A percentile compares a stretch with the other conserved stretches of the same genome.
Evolutionary conservation across 179 eudicot species (phyloP).

Genomic region (Spergularia azorica): DNA sequence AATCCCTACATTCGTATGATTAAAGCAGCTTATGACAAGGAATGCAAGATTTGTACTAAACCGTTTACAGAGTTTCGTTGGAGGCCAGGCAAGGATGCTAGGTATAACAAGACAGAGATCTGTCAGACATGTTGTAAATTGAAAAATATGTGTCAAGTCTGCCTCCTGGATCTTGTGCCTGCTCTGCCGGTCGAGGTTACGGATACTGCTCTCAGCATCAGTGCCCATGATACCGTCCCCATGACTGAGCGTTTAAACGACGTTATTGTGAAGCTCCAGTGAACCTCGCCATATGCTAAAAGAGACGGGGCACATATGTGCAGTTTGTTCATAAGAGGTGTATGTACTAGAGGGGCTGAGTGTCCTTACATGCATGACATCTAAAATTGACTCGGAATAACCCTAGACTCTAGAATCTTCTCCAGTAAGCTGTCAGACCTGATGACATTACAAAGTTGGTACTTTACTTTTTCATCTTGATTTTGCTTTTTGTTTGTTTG

Average conservation of each 20-base stretch:
- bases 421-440: too few species aligned
- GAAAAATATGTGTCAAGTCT: conserved; percentile 97
- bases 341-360: conserved; percentile 99
- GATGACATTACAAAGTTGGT: conserved; percentile 15
- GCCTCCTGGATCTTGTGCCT: conserved; percentile 95
- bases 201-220: conserved; percentile 87
- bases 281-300: conserved; percentile 94
- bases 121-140: conserved; percentile 97
- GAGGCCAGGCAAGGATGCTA: conserved; percentile 99
- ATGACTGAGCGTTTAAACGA: conserved; percentile 90
- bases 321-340: conserved; percentile 87
- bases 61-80: conserved; percentile 97
- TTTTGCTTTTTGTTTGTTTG: not conserved
- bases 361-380: conserved; percentile 91
- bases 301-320: conserved; percentile 96
- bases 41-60: conserved; percentile 94
- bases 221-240: conserved; percentile 90
- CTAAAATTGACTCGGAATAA: too few species aligned
- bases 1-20: conserved; percentile 94
- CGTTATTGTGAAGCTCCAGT: conserved; percentile 89
- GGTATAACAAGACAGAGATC: conserved; percentile 88
- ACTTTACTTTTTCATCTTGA: not conserved
- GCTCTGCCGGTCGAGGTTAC: conserved; percentile 97
- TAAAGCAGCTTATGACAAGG: conserved; percentile 86
- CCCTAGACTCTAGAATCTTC: too few species aligned